A percentile compares a stretch with the other conserved stretches of the same genome.
Conservation (phyloP, 257 asterid species). For the Lithospermum erythrorhizon region DNA sequence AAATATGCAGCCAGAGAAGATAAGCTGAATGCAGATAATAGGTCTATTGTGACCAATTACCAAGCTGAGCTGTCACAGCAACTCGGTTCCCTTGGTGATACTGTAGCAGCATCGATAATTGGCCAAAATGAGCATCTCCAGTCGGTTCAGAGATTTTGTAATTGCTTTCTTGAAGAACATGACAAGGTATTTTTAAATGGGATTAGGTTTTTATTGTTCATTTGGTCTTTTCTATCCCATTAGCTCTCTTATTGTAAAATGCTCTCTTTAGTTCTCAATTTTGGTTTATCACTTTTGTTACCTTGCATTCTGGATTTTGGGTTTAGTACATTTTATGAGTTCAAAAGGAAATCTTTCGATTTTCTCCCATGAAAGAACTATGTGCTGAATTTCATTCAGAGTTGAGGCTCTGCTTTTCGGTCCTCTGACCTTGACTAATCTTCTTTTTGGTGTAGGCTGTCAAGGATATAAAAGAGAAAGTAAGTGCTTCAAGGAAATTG, state of each 20-base stretch:
- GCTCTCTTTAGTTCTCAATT: too few relatives aligned
- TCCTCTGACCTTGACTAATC: neutral
- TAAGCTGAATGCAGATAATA: slow-evolving; percentile 52
- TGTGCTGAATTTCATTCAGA: too few relatives aligned
- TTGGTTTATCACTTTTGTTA: too few relatives aligned
- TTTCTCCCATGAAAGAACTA: too few relatives aligned
- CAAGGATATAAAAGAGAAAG: slow-evolving; percentile 45
- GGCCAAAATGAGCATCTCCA: slow-evolving; percentile 59
- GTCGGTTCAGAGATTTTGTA: slow-evolving; percentile 53
- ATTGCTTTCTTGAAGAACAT: slow-evolving; percentile 48
- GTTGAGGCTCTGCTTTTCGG: too few relatives aligned
- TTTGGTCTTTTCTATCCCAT: too few relatives aligned
- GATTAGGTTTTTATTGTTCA: slow-evolving; percentile 6
- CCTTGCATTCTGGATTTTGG: too few relatives aligned
- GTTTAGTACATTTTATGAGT: too few relatives aligned
- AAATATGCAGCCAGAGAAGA: slow-evolving; percentile 63
- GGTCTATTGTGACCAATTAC: slow-evolving; percentile 45
- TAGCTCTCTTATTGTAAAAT: too few relatives aligned
- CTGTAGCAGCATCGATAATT: slow-evolving; percentile 42
- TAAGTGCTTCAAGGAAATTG: slow-evolving; percentile 41
- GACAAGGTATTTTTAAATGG: slow-evolving; percentile 34
- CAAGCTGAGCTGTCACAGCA: slow-evolving; percentile 55
- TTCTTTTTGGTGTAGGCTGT: slow-evolving; percentile 30
- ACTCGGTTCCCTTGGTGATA: slow-evolving; percentile 48
- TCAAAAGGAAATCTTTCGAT: too few relatives aligned